A percentile compares a stretch with the other conserved stretches of the same genome.
These are phyloP conservation scores for Picochlorum sp. DNA, from an alignment of 139 green algal genomes.

Conservation along the genomic window DNA sequence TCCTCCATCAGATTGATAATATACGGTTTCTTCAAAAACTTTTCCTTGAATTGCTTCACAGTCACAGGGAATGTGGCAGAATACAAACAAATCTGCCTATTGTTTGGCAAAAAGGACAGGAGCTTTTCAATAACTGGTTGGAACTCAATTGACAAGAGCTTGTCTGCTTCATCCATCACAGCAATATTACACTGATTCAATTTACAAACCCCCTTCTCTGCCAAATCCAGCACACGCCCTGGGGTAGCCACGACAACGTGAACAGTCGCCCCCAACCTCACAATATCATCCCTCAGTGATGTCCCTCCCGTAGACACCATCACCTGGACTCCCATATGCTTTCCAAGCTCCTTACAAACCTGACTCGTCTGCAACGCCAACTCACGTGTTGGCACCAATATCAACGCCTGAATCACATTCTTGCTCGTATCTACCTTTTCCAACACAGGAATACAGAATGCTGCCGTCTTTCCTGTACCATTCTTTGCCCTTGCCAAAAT, in stretches of 20 bases:
- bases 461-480: constrained; percentile 97
- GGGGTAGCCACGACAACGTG: constrained; percentile 94
- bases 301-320: constrained; percentile 98
- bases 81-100: constrained; percentile 96
- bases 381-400: constrained; percentile 96
- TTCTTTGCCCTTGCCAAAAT: constrained; percentile 99
- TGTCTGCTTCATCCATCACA: constrained; percentile 98
- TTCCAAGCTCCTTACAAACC: constrained; percentile 88
- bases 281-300: constrained; percentile 95
- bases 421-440: constrained; percentile 83
- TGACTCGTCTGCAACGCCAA: constrained; percentile 96
- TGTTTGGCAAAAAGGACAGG: constrained; percentile 69
- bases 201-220: constrained; percentile 89
- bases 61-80: constrained; percentile 97
- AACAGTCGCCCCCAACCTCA: constrained; percentile 88
- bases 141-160: constrained; percentile 95
- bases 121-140: constrained; percentile 93
- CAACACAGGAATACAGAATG: constrained; percentile 96
- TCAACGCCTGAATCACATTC: constrained; percentile 88
- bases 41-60: constrained; percentile 97
- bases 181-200: constrained; percentile 76
- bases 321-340: constrained; percentile 85
- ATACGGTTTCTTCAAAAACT: constrained; percentile 92
- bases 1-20: constrained; percentile 99
- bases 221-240: constrained; percentile 93